Evolutionary conservation across 495 filamentous ascomycete genomes (phyloP).

Genomic region (Xylaria acuta): DNA sequence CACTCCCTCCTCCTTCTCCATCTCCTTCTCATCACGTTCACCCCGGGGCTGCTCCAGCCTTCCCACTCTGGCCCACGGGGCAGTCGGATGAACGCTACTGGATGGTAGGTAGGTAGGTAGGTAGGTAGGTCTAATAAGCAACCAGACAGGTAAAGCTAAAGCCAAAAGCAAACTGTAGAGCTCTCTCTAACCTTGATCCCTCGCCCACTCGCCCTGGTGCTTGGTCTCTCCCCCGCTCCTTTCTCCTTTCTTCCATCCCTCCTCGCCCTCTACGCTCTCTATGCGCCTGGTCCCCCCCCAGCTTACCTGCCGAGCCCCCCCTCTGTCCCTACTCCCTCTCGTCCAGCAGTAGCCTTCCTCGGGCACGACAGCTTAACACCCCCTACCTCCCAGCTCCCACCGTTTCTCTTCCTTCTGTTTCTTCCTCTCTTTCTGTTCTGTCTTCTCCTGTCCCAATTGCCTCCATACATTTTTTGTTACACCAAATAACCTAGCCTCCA

Average conservation of each 20-base stretch:
- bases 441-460: slow-evolving; percentile 34
- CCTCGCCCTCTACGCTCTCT: slow-evolving; percentile 25
- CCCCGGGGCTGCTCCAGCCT: slow-evolving; percentile 29
- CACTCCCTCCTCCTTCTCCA: slow-evolving; percentile 19
- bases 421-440: slow-evolving; percentile 33
- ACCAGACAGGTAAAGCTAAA: slow-evolving; percentile 20
- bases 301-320: slow-evolving; percentile 40
- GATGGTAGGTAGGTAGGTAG: no score
- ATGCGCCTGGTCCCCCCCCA: slow-evolving; percentile 18
- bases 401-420: slow-evolving; percentile 34
- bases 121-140: slow-evolving; percentile 23
- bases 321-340: slow-evolving; percentile 35
- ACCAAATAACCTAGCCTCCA: slow-evolving; percentile 23
- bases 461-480: slow-evolving; percentile 29
- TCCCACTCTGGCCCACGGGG: slow-evolving; percentile 19
- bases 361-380: slow-evolving; percentile 35
- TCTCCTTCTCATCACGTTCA: slow-evolving; percentile 13
- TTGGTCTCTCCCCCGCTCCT: slow-evolving; percentile 15
- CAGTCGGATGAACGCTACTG: slow-evolving; percentile 24
- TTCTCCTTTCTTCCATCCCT: slow-evolving; percentile 19
- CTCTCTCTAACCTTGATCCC: slow-evolving; percentile 22
- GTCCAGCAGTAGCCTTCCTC: slow-evolving; percentile 38
- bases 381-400: slow-evolving; percentile 42
- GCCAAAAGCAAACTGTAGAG: slow-evolving; percentile 24
- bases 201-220: slow-evolving; percentile 14